These are phyloP conservation scores for Deinandra increscens DNA, from an alignment of 129 eudicot species.

Conservation along the genomic window DNA sequence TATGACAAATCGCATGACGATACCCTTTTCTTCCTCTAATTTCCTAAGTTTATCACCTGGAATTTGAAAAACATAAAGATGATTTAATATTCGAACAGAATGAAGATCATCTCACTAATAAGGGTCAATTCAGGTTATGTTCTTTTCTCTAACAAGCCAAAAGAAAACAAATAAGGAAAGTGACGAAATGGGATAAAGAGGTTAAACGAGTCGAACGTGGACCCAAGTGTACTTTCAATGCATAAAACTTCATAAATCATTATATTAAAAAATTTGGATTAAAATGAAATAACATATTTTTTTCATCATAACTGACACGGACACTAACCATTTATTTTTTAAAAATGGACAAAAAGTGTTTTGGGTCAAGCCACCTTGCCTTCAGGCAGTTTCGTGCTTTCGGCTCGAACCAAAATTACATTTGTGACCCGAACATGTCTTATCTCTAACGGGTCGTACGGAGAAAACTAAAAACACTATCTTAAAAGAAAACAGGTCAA, in stretches of 20 bases:
- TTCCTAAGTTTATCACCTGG: constrained; percentile 77
- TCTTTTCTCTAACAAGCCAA: background rate
- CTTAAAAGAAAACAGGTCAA: background rate
- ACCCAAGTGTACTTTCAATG: background rate
- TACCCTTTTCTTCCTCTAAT: constrained; percentile 97
- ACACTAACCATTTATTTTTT: background rate
- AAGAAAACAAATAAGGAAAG: background rate
- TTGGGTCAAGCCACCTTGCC: background rate
- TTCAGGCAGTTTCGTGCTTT: background rate
- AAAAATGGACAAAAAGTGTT: background rate
- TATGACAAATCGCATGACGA: constrained; percentile 80
- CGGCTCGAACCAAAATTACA: background rate
- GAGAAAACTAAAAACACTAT: background rate
- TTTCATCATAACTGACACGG: background rate
- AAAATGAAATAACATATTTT: background rate
- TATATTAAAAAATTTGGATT: background rate
- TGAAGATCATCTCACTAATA: background rate
- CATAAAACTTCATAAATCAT: background rate
- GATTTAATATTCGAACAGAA: background rate
- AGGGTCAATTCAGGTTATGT: background rate
- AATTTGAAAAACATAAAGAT: constrained; percentile 15
- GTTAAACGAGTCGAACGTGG: background rate
- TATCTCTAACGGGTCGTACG: background rate
- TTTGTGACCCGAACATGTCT: background rate
- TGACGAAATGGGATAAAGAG: background rate